A percentile compares a stretch with the other conserved stretches of the same genome.
These are phyloP conservation scores for Hypholoma sublateritium DNA, from an alignment of 768 basidiomycete genomes.

Conservation along the genomic window DNA sequence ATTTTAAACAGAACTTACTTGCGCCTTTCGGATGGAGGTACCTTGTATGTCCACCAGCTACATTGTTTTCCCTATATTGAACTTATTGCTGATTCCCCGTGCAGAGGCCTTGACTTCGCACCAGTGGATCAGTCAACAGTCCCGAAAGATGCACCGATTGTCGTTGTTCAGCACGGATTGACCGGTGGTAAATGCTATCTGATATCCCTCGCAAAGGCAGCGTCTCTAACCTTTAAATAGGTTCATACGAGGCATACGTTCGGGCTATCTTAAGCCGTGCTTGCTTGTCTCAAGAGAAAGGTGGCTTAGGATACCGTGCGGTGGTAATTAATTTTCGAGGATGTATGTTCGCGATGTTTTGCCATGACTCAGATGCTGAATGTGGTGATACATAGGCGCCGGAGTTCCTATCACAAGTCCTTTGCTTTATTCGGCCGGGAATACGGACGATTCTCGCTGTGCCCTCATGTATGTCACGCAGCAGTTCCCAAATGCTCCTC, in stretches of 20 bases:
- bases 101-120: conserved; percentile 66
- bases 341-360: conserved; percentile 49
- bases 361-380: conserved; percentile 13
- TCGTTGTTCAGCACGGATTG: conserved; percentile 57
- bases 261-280: conserved; percentile 77
- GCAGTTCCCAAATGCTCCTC: conserved; percentile 73
- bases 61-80: background rate
- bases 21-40: conserved; percentile 60
- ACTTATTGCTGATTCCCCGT: background rate
- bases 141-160: conserved; percentile 46
- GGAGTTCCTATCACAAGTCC: conserved; percentile 80
- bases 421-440: conserved; percentile 84
- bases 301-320: conserved; percentile 87
- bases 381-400: conserved; percentile 54
- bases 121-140: conserved; percentile 42
- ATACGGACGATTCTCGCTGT: conserved; percentile 86
- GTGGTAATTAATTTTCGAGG: conserved; percentile 93
- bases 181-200: conserved; percentile 40
- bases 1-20: conserved; percentile 21
- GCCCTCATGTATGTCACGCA: conserved; percentile 75
- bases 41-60: conserved; percentile 43
- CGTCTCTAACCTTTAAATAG: conserved; percentile 33
- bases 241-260: conserved; percentile 90
- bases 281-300: conserved; percentile 65
- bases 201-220: conserved; percentile 3